phyloP scores from a whole-genome alignment of 2,329 filamentous ascomycete species.

The Botryotinia globosa region DNA sequence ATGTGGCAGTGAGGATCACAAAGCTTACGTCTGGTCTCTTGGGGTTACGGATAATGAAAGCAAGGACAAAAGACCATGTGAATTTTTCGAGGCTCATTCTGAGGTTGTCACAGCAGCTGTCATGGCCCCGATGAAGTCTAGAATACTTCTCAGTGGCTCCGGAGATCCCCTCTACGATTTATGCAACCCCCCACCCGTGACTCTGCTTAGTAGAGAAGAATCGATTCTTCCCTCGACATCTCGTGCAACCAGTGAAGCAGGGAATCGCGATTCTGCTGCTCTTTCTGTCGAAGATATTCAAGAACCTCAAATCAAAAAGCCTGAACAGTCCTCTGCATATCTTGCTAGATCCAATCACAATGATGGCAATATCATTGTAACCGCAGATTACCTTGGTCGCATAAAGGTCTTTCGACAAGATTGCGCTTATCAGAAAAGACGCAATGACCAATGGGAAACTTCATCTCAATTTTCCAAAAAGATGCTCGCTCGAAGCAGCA shows the following conservation, averaged over 20 bases:
- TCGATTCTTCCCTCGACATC: slow-evolving; percentile 48
- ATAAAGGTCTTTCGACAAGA: slow-evolving; percentile 97
- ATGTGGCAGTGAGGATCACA: slow-evolving; percentile 88
- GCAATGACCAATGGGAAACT: slow-evolving; percentile 74
- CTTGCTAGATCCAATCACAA: slow-evolving; percentile 71
- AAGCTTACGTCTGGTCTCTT: slow-evolving; percentile 87
- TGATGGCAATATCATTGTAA: slow-evolving; percentile 87
- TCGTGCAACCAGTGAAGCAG: slow-evolving; percentile 22
- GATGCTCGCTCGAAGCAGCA: slow-evolving; percentile 36
- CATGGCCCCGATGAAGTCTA: slow-evolving; percentile 76
- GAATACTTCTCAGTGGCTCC: slow-evolving; percentile 73
- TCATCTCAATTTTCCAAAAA: slow-evolving; percentile 66
- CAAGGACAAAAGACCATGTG: slow-evolving; percentile 77
- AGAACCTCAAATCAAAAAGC: slow-evolving; percentile 43
- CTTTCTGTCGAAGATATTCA: slow-evolving; percentile 20
- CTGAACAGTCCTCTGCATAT: slow-evolving; percentile 73
- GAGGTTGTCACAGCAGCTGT: slow-evolving; percentile 86
- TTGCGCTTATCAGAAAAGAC: slow-evolving; percentile 70
- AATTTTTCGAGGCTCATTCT: slow-evolving; percentile 87
- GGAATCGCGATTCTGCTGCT: slow-evolving; percentile 32
- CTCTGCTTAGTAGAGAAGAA: slow-evolving; percentile 72
- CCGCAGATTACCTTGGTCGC: slow-evolving; percentile 79
- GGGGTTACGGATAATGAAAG: slow-evolving; percentile 49
- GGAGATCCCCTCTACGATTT: slow-evolving; percentile 91
- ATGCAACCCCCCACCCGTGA: slow-evolving; percentile 91